Evolutionary conservation across 148 eudicot genomes (phyloP).

Genomic region (Camellia japonica): DNA sequence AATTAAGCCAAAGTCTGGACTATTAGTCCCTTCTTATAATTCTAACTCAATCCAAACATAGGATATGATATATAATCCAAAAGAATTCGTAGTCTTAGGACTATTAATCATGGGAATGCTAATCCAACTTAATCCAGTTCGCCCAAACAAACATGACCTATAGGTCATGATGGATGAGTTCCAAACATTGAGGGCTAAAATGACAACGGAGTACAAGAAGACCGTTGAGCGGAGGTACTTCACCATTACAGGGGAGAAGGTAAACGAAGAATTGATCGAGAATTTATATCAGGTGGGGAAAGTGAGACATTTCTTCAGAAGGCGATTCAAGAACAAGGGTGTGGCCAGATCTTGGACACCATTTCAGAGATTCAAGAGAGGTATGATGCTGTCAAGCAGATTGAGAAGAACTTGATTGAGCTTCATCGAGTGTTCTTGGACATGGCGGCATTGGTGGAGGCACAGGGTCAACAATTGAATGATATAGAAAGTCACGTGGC

Average conservation of each 20-base stretch:
- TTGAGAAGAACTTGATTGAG: slow-evolving; percentile 65
- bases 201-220: slow-evolving; percentile 73
- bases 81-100: too few relatives aligned
- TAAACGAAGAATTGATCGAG: slow-evolving; percentile 66
- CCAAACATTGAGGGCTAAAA: slow-evolving; percentile 50
- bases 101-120: too few relatives aligned
- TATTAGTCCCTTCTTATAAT: too few relatives aligned
- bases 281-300: slow-evolving; percentile 66
- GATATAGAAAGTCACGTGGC: slow-evolving; percentile 67
- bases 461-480: slow-evolving; percentile 77
- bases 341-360: slow-evolving; percentile 75
- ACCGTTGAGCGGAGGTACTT: slow-evolving; percentile 67
- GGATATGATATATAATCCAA: too few relatives aligned
- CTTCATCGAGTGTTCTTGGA: slow-evolving; percentile 77
- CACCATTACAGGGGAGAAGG: slow-evolving; percentile 68
- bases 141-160: too few relatives aligned
- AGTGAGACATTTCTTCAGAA: slow-evolving; percentile 67
- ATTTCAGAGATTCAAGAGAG: slow-evolving; percentile 76
- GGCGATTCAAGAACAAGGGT: slow-evolving; percentile 79
- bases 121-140: too few relatives aligned
- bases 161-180: slow-evolving; percentile 69
- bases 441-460: slow-evolving; percentile 82
- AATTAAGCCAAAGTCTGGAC: too few relatives aligned
- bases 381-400: slow-evolving; percentile 72
- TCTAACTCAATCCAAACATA: too few relatives aligned